phyloP scores from a whole-genome alignment of 331 rosid species.

The Quercus tomentella region DNA sequence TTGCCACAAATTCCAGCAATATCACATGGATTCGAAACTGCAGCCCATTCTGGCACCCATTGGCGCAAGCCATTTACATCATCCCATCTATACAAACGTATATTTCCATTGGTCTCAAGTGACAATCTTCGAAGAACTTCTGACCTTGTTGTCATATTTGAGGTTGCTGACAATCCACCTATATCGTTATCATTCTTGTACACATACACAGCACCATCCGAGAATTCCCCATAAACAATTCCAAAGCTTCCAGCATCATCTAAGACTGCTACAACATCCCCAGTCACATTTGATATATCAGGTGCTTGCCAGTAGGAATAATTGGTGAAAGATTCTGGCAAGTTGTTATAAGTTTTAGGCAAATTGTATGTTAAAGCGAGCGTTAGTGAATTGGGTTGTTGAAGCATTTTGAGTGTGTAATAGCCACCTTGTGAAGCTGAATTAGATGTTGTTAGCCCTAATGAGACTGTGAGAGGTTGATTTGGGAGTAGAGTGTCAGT shows the following conservation, averaged over 20 bases:
- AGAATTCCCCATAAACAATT: slow-evolving; percentile 72
- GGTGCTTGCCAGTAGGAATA: slow-evolving; percentile 85
- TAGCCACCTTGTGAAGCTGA: slow-evolving; percentile 67
- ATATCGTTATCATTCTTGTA: slow-evolving; percentile 67
- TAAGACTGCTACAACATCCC: slow-evolving; percentile 74
- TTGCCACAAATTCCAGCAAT: slow-evolving; percentile 94
- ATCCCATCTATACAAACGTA: slow-evolving; percentile 80
- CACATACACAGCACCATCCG: slow-evolving; percentile 76
- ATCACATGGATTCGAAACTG: slow-evolving; percentile 83
- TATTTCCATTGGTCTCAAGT: slow-evolving; percentile 64
- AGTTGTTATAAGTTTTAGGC: slow-evolving; percentile 39
- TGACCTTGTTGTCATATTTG: slow-evolving; percentile 34
- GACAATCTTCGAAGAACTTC: slow-evolving; percentile 49
- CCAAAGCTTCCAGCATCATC: slow-evolving; percentile 83
- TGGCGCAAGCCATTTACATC: slow-evolving; percentile 74
- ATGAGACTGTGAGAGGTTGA: slow-evolving; percentile 74
- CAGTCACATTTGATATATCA: slow-evolving; percentile 81
- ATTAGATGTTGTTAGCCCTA: slow-evolving; percentile 58
- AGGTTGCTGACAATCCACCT: slow-evolving; percentile 49
- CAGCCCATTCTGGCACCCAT: slow-evolving; percentile 97
- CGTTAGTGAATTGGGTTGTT: slow-evolving; percentile 60
- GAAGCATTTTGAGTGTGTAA: slow-evolving; percentile 72
- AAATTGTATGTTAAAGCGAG: slow-evolving; percentile 76
- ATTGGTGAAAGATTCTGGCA: slow-evolving; percentile 51
- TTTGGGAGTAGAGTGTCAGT: slow-evolving; percentile 83